Evolutionary conservation across 305 asterid species (phyloP), one percentile per base, ranked within the genome.

Genomic region (Fraxinus latifolia): DNA sequence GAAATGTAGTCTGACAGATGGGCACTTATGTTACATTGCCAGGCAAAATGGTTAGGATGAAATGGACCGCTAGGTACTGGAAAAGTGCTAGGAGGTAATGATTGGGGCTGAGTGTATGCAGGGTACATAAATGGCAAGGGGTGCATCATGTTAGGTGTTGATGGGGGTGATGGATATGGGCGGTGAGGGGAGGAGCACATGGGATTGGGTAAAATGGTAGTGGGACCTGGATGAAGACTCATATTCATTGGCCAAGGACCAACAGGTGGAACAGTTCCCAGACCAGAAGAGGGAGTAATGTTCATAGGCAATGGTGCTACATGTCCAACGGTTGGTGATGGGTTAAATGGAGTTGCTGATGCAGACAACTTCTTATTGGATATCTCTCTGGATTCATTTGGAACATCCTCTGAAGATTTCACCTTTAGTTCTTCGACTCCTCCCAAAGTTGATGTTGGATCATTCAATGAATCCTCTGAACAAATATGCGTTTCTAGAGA

Each of bases 321-420:
- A 12, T 91, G 96, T 34, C 95, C 86, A 83, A 86, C 58, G 31
- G 89, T 85, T 34, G 92, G 82, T 25, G 99, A 90, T 80, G 99
- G 99, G 83, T 90, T 93, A 87, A 94, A 96, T 23, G 99, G 99
- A 85, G 98, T 93, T 74, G 99, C 99, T 68, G 95, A 92, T 73
- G 99, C 99, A 82, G 99, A 96, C 82, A 96, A 83, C 91, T 92
- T 95, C 89, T 90, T 92, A 76, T 88, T 88, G 77, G 92, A 80
- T 83, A 83, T 85, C 84, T 90, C 97, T 82, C 90, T 89, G 58
- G 87, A 79, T 83, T 92, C 97, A 87, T 79, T 85, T 42, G 87
- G 84, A 84, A 80, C 81, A 37, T 87, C 82, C 73, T 65, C 84
- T 72, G 92, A 79, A 83, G 87, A 82, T 70, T 86, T 89, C 31